Evolutionary conservation across 2,329 filamentous ascomycete genomes (phyloP), one percentile per base, ranked within the genome.

Genomic region (Emmonsia crescens): DNA sequence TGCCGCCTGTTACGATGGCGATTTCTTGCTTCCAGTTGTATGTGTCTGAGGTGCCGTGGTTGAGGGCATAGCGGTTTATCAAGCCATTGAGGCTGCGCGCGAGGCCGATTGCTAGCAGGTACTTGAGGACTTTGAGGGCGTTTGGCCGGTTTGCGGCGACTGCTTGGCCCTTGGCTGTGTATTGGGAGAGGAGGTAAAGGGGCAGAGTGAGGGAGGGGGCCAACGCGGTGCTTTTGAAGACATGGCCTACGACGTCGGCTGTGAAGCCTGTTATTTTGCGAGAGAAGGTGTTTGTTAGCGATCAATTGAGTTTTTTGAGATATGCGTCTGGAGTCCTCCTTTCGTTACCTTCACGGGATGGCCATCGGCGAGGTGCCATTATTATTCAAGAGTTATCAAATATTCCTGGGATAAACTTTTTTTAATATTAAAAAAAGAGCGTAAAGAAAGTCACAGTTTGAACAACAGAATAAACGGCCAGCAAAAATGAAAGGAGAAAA

Each of bases 1-100:
- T 85, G 8, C 89, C 89, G 8, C 89, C 89, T 0, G 89, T 92
- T 24, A 92, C 80, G 51, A 91, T 77, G 2, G 89, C 85, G 58
- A 91, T 80, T 75, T 91, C 88, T 59, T 80, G 81, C 27, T 78
- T 75, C 86, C 88, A 91, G 66, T 74, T 68, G 54, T 73, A 74
- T 44, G 67, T 66, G 63, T 73, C 75, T 27, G 65, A 66, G 54
- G 66, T 61, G 54, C 65, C 71, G 57, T 80, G 82, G 69, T 82
- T 82, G 57, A 78, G 62, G 3, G 76, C 76, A 12, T 79, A 75
- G 1, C 75, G 73, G 67, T 83, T 84, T 14, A 85, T 72, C 71
- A 78, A 83, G 16, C 70, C 71, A 68, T 80, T 84, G 19, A 82
- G 65, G 60, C 75, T 76, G 36, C 78, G 74, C 9, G 79, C 66